Evolutionary conservation across 768 basidiomycete species (phyloP), one percentile per base, ranked within the genome.

Genomic region (Mycena albidolilacea): DNA sequence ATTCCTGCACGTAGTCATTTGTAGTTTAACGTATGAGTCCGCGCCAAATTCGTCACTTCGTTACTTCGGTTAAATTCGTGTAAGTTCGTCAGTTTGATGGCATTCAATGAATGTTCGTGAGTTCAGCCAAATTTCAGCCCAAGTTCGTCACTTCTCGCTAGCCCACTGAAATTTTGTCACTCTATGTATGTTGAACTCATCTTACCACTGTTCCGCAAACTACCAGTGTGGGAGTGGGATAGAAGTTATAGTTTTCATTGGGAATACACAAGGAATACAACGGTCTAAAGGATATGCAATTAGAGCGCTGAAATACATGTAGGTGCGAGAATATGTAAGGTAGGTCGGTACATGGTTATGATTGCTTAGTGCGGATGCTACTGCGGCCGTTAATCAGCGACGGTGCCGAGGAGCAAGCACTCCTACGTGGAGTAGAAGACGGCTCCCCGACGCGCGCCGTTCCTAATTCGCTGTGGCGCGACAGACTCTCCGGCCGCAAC

Each of bases 141-240:
- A n/a, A n/a, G n/a, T n/a, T n/a, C n/a, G n/a, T n/a, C n/a, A n/a
- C n/a, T n/a, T n/a, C n/a, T n/a, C n/a, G n/a, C n/a, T n/a, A n/a
- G n/a, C n/a, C n/a, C n/a, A n/a, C n/a, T n/a, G n/a, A n/a, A n/a
- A n/a, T n/a, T n/a, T n/a, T n/a, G n/a, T n/a, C n/a, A n/a, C n/a
- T n/a, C n/a, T 58, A n/a, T 58, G 57, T 58, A 58, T 21, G 30
- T 58, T 58, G 37, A 58, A 58, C 57, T 58, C 57, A 14, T n/a
- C 35, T 30, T 58, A 58, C 57, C 57, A 58, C 57, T 58, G 57
- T 58, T 17, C 37, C 37, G 57, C 57, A 38, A 58, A 58, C 57
- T 38, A 58, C 57, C 37, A 58, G 37, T 37, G 57, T 4, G 57
- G 57, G 57, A 58, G 57, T 58, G 5, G 11, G 37, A 58, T 58